These are phyloP conservation scores for Pistacia vera DNA, from an alignment of 345 rosid species.

Conservation along the genomic window DNA sequence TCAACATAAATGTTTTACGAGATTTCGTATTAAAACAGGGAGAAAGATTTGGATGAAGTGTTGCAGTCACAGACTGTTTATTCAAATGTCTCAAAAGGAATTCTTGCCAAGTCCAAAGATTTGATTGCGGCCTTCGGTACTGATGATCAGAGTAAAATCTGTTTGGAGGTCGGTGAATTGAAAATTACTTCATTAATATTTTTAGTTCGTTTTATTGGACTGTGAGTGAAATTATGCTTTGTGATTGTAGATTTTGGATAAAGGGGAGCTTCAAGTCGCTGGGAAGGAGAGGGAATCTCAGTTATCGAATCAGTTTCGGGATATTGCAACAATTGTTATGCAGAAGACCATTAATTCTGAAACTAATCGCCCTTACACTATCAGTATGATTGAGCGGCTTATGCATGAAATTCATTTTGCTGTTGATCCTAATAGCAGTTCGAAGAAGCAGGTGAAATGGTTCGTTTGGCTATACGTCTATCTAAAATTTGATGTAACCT, in stretches of 20 bases:
- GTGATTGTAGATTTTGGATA: conserved; percentile 70
- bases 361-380: conserved; percentile 90
- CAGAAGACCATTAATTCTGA: conserved; percentile 96
- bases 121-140: conserved; percentile 66
- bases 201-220: not conserved
- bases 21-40: conserved; percentile 36
- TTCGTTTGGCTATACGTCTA: not conserved
- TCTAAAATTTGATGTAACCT: not conserved
- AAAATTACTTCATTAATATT: not conserved
- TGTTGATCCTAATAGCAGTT: conserved; percentile 81
- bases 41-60: conserved; percentile 96
- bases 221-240: not conserved
- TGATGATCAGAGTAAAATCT: conserved; percentile 76
- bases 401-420: conserved; percentile 98
- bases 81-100: conserved; percentile 88
- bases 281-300: conserved; percentile 97
- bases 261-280: conserved; percentile 98
- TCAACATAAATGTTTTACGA: not conserved
- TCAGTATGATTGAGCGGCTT: conserved; percentile 87
- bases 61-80: conserved; percentile 94
- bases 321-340: conserved; percentile 93
- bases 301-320: conserved; percentile 89
- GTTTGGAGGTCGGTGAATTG: conserved; percentile 61
- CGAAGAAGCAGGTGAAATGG: conserved; percentile 82
- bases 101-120: conserved; percentile 88